Percentiles rank a stretch among this genome's conserved stretches.
These are phyloP conservation scores for Termitomyces sp. DNA, from an alignment of 768 basidiomycete species.

Conservation along the genomic window DNA sequence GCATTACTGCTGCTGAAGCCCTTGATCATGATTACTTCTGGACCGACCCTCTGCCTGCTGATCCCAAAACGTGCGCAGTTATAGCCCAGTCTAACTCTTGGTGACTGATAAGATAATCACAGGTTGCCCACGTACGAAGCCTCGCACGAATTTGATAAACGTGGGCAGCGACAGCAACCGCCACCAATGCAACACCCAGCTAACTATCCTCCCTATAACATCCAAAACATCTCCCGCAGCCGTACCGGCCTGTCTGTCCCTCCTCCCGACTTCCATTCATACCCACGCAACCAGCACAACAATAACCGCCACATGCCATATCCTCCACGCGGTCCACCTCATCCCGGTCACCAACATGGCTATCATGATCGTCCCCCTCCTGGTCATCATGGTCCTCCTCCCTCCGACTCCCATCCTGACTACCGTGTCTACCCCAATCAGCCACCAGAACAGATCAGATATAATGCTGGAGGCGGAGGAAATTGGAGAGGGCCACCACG, in stretches of 20 bases:
- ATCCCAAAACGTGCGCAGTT: constrained; percentile 64
- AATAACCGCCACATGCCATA: constrained; percentile 10
- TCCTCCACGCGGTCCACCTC: neutral
- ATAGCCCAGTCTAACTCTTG: neutral
- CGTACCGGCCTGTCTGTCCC: constrained; percentile 20
- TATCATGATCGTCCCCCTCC: neutral
- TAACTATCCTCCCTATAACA: neutral
- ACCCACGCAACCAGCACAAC: neutral
- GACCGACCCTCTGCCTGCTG: constrained; percentile 83
- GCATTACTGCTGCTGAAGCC: constrained; percentile 81
- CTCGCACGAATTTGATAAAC: constrained; percentile 61
- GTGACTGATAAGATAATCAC: neutral
- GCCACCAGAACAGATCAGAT: neutral
- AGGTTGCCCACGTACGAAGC: constrained; percentile 76
- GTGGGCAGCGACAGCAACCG: constrained; percentile 16
- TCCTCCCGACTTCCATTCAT: constrained; percentile 7
- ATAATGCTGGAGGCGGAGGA: neutral
- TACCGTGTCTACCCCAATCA: neutral
- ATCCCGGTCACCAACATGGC: neutral
- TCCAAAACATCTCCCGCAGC: constrained; percentile 1
- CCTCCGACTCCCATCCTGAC: neutral
- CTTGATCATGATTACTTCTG: constrained; percentile 95
- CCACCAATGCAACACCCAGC: constrained; percentile 8
- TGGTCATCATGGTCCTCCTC: neutral
- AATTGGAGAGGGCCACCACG: neutral